Evolutionary conservation across 345 rosid species (phyloP).

Genomic region (Lepidium aucheri): DNA sequence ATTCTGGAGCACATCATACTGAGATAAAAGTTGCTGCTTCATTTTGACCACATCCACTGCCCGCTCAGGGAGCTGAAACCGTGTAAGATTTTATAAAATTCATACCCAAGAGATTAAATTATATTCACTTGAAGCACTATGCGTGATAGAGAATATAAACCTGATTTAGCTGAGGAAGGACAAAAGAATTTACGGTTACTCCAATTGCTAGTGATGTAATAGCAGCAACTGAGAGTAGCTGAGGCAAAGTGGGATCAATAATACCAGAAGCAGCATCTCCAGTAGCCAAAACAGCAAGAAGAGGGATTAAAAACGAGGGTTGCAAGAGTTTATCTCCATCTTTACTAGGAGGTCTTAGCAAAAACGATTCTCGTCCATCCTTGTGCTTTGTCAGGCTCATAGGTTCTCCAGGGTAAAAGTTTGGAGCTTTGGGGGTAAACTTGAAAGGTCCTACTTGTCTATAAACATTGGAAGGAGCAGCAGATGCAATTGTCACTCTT

Average conservation of each 20-base stretch:
- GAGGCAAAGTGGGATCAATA: conserved; percentile 85
- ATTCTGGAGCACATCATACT: conserved; percentile 74
- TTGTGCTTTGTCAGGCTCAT: conserved; percentile 83
- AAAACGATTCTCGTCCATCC: conserved; percentile 55
- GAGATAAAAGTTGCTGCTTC: conserved; percentile 83
- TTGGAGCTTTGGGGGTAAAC: conserved; percentile 69
- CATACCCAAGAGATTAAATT: background rate
- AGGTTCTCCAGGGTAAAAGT: conserved; percentile 78
- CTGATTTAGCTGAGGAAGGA: conserved; percentile 63
- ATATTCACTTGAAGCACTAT: background rate
- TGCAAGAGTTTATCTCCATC: conserved; percentile 52
- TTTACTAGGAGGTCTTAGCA: conserved; percentile 68
- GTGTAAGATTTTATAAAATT: background rate
- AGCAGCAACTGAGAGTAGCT: conserved; percentile 65
- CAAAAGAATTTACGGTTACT: conserved; percentile 54
- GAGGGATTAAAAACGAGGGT: conserved; percentile 58
- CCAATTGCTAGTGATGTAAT: conserved; percentile 67
- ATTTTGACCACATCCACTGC: conserved; percentile 58
- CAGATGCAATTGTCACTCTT: conserved; percentile 82
- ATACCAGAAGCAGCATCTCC: conserved; percentile 91
- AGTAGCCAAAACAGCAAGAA: conserved; percentile 66
- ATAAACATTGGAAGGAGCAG: conserved; percentile 68
- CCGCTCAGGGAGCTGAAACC: conserved; percentile 73
- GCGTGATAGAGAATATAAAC: conserved; percentile 22
- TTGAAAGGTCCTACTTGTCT: conserved; percentile 80